Evolutionary conservation across 1,284 basidiomycete genomes (phyloP), one percentile per base, ranked within the genome.

Genomic region (Flammula alnicola): DNA sequence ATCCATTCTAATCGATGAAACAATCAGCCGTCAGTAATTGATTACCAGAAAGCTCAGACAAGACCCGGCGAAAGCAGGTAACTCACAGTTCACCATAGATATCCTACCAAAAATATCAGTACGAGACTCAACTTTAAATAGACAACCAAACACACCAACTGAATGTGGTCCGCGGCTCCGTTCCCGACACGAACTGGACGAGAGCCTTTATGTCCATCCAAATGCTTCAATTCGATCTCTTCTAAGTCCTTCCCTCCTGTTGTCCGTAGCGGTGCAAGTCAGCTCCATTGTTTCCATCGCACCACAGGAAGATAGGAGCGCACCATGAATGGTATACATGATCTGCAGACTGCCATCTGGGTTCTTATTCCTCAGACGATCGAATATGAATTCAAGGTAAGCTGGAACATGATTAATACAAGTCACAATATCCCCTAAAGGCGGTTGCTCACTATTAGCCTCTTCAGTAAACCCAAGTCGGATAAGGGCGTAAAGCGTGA

Each of bases 401-500:
- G 86, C 91, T 56, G 46, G n/a, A n/a, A n/a, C n/a, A n/a, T 12
- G 40, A 16, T n/a, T 3, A 22, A 2, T 20, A 33, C 5, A 16
- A 43, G 2, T 5, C 9, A 19, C 23, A 26, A 41, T 30, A 3
- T 30, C n/a, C 27, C 7, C 7, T 30, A 7, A 32, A 9, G 30
- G 30, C 3, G 9, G 30, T 12, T 19, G 20, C 73, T 7, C 42
- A 89, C 89, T 79, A 61, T 91, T 86, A 0, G 93, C 91, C 69
- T 97, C 94, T 17, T 90, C 79, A 0, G 92, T 95, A 69, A 94
- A 96, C 0, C 94, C 94, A 1, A 97, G 79, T 25, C 95, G 79
- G 55, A 97, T 87, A 20, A 97, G 78, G 0, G 94, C 94, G 63
- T 96, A 97, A 3, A 97, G 79, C 0, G 91, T 93, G 73, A 96